phyloP scores from a whole-genome alignment of 305 asterid species.

The Fraxinus sp. region DNA sequence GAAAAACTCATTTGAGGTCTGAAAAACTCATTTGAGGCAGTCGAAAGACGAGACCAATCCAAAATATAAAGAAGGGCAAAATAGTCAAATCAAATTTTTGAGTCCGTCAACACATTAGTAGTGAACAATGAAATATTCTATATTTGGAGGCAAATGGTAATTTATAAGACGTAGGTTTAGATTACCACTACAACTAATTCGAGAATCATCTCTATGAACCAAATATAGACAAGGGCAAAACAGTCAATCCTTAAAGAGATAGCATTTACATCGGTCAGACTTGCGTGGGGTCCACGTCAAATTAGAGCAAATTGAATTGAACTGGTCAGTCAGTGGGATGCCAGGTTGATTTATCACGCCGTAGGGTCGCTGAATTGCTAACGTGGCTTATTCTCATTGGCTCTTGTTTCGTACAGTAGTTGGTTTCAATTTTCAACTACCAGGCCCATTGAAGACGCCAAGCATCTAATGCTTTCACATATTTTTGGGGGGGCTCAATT shows the following conservation, averaged over 20 bases:
- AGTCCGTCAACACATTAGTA: not conserved
- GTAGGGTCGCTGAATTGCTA: slow-evolving; percentile 27
- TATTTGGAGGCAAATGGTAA: not conserved
- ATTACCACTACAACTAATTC: not conserved
- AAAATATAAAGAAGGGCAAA: not conserved
- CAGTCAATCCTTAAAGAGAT: not conserved
- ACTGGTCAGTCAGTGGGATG: not conserved
- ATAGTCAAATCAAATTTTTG: not conserved
- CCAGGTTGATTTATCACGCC: slow-evolving; percentile 16
- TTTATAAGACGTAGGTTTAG: too few relatives aligned
- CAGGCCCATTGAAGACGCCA: slow-evolving; percentile 29
- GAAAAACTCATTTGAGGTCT: too few relatives aligned
- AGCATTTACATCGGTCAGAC: not conserved
- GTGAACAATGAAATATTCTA: too few relatives aligned
- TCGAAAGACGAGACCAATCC: not conserved
- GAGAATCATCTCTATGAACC: not conserved
- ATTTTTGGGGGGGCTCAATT: too few relatives aligned
- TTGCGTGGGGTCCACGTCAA: not conserved
- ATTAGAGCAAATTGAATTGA: not conserved
- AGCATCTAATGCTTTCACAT: slow-evolving; percentile 39
- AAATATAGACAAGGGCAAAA: not conserved
- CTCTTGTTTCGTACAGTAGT: not conserved
- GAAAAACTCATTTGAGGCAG: too few relatives aligned
- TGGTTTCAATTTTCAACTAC: slow-evolving; percentile 22
- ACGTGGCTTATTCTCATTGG: slow-evolving; percentile 30